Base-by-base conservation (phyloP, 164 flowering plant genomes). In the Protea cynaroides region DNA sequence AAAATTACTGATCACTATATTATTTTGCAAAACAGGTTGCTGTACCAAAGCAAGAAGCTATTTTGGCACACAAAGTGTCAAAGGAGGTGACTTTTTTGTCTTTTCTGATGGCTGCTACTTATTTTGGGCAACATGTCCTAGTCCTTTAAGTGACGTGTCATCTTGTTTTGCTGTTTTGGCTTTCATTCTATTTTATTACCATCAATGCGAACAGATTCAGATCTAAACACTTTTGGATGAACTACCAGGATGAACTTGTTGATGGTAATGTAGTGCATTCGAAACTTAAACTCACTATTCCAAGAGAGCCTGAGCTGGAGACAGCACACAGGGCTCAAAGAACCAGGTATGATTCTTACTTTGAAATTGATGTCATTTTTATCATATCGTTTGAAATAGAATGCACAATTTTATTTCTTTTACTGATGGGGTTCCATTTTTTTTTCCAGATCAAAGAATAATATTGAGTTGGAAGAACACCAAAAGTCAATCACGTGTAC, bases 271-370 rank as follows among this genome's bases (percentile, higher is more conserved):
- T 51, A 0, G 55, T 46, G 19, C 81, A 71, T 22, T 56, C 75
- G 23, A 86, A 72, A 72, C 69, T 79, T 52, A 85, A 75, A 74
- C 73, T 91, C 52, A 91, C 99, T 7, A 73, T 94, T 64, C 96
- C 99, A 24, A 81, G 86, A 73, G 93, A 85, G 71, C 99, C 97
- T 70, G 88, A 81, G 52, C 88, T 94, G 69, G 82, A 75, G 80
- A 89, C 99, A 51, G 84, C 96, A 18, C 79, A 78, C 17, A 82
- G 99, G 76, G 88, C 93, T 13, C 85, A 76, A 40, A 80, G 85
- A 67, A 75, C 69, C 58, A 86, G 92, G 97, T 86, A 67, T 47
- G 21, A n/a, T 46, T 38, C 34, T 46, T n/a, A 53, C 24, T 18
- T 51, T 23, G 19, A 44, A 18, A 38, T n/a, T 66, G 53, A 19